phyloP scores from a whole-genome alignment of 2,329 filamentous ascomycete species.

The Dryadomyces quercus-mongolicae region DNA sequence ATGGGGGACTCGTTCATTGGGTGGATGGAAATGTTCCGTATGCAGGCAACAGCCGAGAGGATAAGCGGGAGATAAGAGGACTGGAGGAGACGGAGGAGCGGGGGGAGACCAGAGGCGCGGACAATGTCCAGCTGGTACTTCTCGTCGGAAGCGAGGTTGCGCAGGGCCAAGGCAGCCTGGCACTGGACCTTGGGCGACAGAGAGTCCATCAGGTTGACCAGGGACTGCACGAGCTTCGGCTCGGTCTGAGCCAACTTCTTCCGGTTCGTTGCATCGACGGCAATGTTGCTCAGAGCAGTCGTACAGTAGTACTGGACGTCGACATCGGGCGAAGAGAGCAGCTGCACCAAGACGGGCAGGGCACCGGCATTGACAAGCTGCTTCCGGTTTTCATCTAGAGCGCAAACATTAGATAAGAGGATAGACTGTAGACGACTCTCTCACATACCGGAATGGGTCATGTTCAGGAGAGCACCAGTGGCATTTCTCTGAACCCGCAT shows the following conservation, averaged over 20 bases:
- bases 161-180: conserved; percentile 84
- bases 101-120: conserved; percentile 70
- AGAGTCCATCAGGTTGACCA: conserved; percentile 95
- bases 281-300: conserved; percentile 95
- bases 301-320: conserved; percentile 99
- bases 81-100: conserved; percentile 79
- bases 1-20: conserved; percentile 96
- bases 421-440: no score
- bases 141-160: conserved; percentile 94
- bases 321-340: conserved; percentile 84
- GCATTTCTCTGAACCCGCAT: conserved; percentile 98
- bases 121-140: conserved; percentile 99
- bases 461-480: conserved; percentile 90
- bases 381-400: conserved; percentile 87
- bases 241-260: conserved; percentile 86
- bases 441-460: conserved; percentile 87
- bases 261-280: conserved; percentile 82
- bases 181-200: conserved; percentile 96
- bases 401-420: background rate
- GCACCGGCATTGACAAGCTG: conserved; percentile 94
- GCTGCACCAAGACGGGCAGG: conserved; percentile 93
- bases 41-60: conserved; percentile 91
- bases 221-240: conserved; percentile 78
- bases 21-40: conserved; percentile 97
- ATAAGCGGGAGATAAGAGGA: conserved; percentile 94